Evolutionary conservation across 2,329 filamentous ascomycete genomes (phyloP).

Genomic region (Corniculantispora saksenae): DNA sequence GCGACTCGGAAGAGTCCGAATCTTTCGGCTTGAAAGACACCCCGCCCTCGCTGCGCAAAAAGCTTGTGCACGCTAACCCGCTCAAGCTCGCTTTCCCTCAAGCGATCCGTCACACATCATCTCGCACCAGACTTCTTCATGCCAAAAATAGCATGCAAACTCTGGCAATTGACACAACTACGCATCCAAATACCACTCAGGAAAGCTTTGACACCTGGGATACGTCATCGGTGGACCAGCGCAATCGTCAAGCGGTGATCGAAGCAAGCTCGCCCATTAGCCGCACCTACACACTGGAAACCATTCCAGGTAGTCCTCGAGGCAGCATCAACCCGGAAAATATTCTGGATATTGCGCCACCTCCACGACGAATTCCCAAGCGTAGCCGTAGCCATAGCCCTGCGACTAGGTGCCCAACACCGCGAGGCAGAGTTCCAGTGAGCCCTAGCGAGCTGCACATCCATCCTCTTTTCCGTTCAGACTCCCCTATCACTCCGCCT

Average conservation of each 20-base stretch:
- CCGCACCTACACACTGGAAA: conserved; percentile 62
- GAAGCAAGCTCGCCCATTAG: conserved; percentile 45
- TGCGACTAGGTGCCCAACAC: conserved; percentile 18
- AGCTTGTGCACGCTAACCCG: conserved; percentile 28
- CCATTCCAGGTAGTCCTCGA: conserved; percentile 68
- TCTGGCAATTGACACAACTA: conserved; percentile 50
- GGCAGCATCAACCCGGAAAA: conserved; percentile 65
- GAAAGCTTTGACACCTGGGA: conserved; percentile 77
- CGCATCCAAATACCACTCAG: conserved; percentile 42
- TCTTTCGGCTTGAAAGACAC: conserved; percentile 43
- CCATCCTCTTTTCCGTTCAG: conserved; percentile 75
- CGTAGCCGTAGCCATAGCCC: conserved; percentile 57
- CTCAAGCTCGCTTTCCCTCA: conserved; percentile 43
- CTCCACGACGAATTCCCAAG: conserved; percentile 46
- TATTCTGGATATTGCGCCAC: conserved; percentile 57
- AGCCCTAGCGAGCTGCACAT: conserved; percentile 66
- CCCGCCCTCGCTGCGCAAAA: conserved; percentile 42
- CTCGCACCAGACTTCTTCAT: conserved; percentile 56
- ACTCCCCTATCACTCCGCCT: conserved; percentile 68
- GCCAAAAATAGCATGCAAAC: conserved; percentile 40
- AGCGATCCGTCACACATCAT: conserved; percentile 56
- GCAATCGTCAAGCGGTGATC: conserved; percentile 59
- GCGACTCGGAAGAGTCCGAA: conserved; percentile 33
- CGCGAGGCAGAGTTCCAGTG: conserved; percentile 31
- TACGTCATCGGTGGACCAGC: conserved; percentile 65